These are phyloP conservation scores for Aspergillus fischeri DNA, from an alignment of 2,329 filamentous ascomycete species.

Conservation along the genomic window DNA sequence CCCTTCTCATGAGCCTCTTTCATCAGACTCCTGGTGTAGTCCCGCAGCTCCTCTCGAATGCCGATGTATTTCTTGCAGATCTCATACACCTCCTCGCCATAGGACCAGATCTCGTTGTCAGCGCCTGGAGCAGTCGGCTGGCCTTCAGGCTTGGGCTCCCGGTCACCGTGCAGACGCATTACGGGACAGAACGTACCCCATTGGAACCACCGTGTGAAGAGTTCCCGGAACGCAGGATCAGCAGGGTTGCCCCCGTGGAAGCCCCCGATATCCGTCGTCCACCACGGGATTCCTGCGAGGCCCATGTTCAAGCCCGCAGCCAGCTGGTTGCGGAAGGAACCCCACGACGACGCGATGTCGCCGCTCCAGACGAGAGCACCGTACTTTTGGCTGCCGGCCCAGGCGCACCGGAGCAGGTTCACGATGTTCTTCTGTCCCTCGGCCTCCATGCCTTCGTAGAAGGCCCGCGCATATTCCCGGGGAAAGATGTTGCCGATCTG, in stretches of 20 bases:
- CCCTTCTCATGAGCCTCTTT: constrained; percentile 56
- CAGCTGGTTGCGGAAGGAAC: constrained; percentile 56
- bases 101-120: constrained; percentile 59
- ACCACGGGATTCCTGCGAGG: constrained; percentile 61
- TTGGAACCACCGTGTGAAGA: constrained; percentile 66
- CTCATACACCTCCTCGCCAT: constrained; percentile 56
- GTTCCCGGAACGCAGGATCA: constrained; percentile 55
- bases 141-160: constrained; percentile 50
- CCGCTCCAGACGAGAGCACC: constrained; percentile 65
- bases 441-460: constrained; percentile 55
- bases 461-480: constrained; percentile 53
- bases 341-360: constrained; percentile 63
- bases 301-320: constrained; percentile 64
- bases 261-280: constrained; percentile 67
- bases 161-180: constrained; percentile 63
- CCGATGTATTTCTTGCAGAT: constrained; percentile 59
- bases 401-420: constrained; percentile 56
- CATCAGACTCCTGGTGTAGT: constrained; percentile 58
- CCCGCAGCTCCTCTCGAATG: constrained; percentile 55
- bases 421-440: constrained; percentile 55
- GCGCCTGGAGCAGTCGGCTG: constrained; percentile 25
- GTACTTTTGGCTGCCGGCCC: constrained; percentile 59
- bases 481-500: constrained; percentile 60
- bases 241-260: constrained; percentile 62
- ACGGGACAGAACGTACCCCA: constrained; percentile 66